Percentiles rank a stretch among this genome's conserved stretches.
Evolutionary conservation across 2,329 filamentous ascomycete genomes (phyloP).

Genomic region (Colletotrichum tabaci): DNA sequence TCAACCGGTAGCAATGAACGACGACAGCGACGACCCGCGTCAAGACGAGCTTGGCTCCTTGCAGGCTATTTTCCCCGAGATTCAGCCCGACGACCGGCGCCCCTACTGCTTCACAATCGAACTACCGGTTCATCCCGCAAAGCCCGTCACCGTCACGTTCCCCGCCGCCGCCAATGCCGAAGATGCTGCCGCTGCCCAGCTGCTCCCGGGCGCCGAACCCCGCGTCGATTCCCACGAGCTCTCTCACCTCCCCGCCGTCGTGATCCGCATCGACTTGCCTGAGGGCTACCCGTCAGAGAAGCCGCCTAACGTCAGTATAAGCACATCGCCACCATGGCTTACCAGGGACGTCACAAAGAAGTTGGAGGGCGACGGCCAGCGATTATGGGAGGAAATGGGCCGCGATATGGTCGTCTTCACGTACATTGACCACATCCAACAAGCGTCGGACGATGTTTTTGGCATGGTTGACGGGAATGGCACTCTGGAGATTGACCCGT

Average conservation of each 20-base stretch:
- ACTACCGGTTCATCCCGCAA: constrained; percentile 69
- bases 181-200: constrained; percentile 36
- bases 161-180: constrained; percentile 58
- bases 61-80: constrained; percentile 77
- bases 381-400: constrained; percentile 75
- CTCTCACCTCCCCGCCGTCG: constrained; percentile 71
- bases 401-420: constrained; percentile 72
- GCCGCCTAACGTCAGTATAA: constrained; percentile 66
- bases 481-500: constrained; percentile 66
- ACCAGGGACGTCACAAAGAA: constrained; percentile 61
- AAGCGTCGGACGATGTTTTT: constrained; percentile 72
- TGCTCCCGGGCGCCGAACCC: constrained; percentile 30
- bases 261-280: constrained; percentile 68
- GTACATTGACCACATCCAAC: constrained; percentile 75
- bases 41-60: constrained; percentile 73
- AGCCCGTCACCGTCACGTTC: constrained; percentile 71
- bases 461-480: constrained; percentile 66
- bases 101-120: constrained; percentile 69
- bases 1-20: constrained; percentile 53
- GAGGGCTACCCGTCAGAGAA: constrained; percentile 69
- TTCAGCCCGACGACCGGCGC: constrained; percentile 61
- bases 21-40: constrained; percentile 65
- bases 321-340: constrained; percentile 72
- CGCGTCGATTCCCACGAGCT: constrained; percentile 64
- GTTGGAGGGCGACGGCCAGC: constrained; percentile 65